Percentiles rank a stretch among this genome's conserved stretches.
phyloP scores from a whole-genome alignment of 2,329 filamentous ascomycete species.

The Paecilomyces sp. region DNA sequence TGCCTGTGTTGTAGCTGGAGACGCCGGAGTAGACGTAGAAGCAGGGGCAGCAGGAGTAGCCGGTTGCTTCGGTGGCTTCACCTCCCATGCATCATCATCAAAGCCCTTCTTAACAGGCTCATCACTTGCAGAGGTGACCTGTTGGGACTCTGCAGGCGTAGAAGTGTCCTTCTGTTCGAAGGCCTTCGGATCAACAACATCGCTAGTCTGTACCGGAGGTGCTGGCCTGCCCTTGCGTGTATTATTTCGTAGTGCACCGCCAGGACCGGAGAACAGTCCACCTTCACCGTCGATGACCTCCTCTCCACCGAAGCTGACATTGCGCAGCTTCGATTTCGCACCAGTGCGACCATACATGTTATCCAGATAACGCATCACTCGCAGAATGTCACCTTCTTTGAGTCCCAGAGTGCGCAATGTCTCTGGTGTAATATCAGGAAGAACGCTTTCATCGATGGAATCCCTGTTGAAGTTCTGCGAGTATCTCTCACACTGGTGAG shows the following conservation, averaged over 20 bases:
- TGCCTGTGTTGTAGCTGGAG: conserved; percentile 19
- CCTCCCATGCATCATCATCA: conserved; percentile 95
- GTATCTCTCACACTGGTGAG: conserved; percentile 90
- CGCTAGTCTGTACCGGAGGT: conserved; percentile 76
- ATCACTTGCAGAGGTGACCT: conserved; percentile 44
- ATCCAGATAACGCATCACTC: conserved; percentile 86
- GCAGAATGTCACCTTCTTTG: conserved; percentile 92
- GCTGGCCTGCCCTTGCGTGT: conserved; percentile 86
- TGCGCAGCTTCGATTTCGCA: conserved; percentile 48
- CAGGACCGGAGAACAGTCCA: conserved; percentile 85
- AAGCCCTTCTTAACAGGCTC: conserved; percentile 58
- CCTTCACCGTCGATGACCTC: conserved; percentile 54
- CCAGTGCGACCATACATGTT: conserved; percentile 63
- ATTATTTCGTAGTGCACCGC: conserved; percentile 87
- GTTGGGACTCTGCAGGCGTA: conserved; percentile 28
- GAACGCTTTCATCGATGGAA: conserved; percentile 89
- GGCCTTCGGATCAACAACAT: conserved; percentile 79
- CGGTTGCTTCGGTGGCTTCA: conserved; percentile 68
- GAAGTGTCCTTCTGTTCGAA: conserved; percentile 60
- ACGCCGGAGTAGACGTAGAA: conserved; percentile 26
- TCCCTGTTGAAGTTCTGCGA: conserved; percentile 82
- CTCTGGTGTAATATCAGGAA: conserved; percentile 80
- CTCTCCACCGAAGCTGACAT: conserved; percentile 46
- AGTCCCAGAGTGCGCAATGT: conserved; percentile 83
- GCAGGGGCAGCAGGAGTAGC: conserved; percentile 27